Conservation (phyloP, 2,329 filamentous ascomycete genomes). For the Aspergillus hortae region DNA sequence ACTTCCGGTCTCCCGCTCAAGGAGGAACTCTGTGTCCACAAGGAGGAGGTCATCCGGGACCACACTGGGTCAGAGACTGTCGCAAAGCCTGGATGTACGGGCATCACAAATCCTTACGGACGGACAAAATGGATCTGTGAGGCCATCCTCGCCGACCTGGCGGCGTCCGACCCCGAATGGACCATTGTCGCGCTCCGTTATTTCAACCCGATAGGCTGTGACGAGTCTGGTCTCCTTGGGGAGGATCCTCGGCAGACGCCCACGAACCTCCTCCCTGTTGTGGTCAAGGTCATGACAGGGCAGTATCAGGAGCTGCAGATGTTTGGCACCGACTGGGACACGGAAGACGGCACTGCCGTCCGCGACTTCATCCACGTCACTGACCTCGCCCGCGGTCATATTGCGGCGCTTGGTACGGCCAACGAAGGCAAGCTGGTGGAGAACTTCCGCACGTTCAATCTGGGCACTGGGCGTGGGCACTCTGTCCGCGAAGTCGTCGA, state of each 20-base stretch:
- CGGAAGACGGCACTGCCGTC: constrained; percentile 62
- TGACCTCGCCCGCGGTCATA: constrained; percentile 61
- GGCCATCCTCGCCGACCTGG: constrained; percentile 61
- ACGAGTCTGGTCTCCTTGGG: constrained; percentile 60
- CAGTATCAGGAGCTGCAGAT: constrained; percentile 53
- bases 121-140: constrained; percentile 67
- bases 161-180: constrained; percentile 59
- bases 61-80: constrained; percentile 41
- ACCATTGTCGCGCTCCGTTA: constrained; percentile 62
- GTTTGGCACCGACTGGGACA: constrained; percentile 64
- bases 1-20: constrained; percentile 50
- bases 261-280: constrained; percentile 63
- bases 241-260: constrained; percentile 61
- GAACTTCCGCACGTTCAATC: constrained; percentile 43
- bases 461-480: constrained; percentile 37
- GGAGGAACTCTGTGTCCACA: constrained; percentile 56
- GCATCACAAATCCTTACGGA: constrained; percentile 63
- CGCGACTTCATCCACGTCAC: constrained; percentile 67
- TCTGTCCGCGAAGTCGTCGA: constrained; percentile 37
- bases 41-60: constrained; percentile 44
- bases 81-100: constrained; percentile 49
- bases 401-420: constrained; percentile 52
- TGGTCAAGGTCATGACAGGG: constrained; percentile 60
- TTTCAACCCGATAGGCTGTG: constrained; percentile 66
- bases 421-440: constrained; percentile 30